Conservation (phyloP, 139 green algal genomes). For the Chlorella ohadii region DNA sequence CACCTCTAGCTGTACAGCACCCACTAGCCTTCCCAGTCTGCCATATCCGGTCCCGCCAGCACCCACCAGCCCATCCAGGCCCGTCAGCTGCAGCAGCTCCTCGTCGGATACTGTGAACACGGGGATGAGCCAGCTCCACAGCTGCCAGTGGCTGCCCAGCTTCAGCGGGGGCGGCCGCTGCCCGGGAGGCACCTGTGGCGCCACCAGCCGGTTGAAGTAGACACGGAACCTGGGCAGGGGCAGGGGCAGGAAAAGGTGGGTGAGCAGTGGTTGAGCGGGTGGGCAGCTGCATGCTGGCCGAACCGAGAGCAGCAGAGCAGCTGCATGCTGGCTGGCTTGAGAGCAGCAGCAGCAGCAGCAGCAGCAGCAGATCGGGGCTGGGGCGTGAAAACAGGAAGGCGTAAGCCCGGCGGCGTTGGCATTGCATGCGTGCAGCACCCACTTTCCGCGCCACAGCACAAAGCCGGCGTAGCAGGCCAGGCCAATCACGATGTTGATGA, state of each 20-base stretch:
- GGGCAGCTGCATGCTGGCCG: too few species aligned
- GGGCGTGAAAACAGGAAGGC: neutral
- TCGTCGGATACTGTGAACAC: conserved; percentile 35
- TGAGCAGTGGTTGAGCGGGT: too few species aligned
- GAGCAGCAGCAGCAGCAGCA: neutral
- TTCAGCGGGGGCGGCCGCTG: conserved; percentile 26
- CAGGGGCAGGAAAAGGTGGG: too few species aligned
- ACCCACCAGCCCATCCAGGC: conserved; percentile 58
- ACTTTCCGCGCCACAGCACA: conserved; percentile 37
- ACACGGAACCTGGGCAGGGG: conserved; percentile 1
- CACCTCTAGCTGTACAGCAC: too few species aligned
- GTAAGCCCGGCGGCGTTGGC: neutral
- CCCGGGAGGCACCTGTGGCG: neutral
- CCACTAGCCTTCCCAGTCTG: too few species aligned
- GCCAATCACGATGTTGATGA: conserved; percentile 35
- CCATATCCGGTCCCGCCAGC: too few species aligned
- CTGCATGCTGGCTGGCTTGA: neutral
- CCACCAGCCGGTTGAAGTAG: conserved; percentile 30
- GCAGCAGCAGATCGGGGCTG: neutral
- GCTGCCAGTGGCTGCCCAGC: neutral
- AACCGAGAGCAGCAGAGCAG: too few species aligned
- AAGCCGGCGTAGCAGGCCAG: conserved; percentile 36
- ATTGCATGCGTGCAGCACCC: neutral
- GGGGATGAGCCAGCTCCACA: conserved; percentile 47
- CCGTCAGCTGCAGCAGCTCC: conserved; percentile 46